These are phyloP conservation scores for Closterium sp. DNA, from an alignment of 139 green algal genomes.

Conservation along the genomic window DNA sequence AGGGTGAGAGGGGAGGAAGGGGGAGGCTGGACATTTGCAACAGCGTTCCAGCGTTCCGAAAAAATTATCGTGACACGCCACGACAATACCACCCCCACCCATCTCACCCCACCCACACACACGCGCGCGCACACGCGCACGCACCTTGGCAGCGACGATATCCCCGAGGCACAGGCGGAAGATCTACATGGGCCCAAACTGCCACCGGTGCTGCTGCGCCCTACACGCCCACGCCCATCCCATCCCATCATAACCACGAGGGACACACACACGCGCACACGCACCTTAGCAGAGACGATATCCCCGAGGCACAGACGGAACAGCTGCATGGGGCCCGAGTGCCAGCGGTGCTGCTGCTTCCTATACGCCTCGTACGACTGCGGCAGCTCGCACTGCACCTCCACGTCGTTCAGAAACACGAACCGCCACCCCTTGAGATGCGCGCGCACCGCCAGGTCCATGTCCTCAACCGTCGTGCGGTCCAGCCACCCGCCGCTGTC, in stretches of 20 bases:
- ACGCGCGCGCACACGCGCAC: not conserved
- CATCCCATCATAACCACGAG: no score
- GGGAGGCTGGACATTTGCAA: no score
- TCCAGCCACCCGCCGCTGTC: constrained; percentile 29
- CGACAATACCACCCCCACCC: no score
- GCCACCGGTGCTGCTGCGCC: constrained; percentile 29
- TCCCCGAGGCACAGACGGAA: constrained; percentile 19
- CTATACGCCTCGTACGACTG: constrained; percentile 24
- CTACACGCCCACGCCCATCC: not conserved
- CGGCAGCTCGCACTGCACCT: constrained; percentile 33
- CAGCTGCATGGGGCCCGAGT: constrained; percentile 31
- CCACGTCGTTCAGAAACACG: constrained; percentile 39
- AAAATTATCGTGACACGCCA: no score
- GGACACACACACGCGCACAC: not conserved
- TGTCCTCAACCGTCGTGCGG: constrained; percentile 32
- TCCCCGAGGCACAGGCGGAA: constrained; percentile 10
- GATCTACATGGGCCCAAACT: constrained; percentile 15
- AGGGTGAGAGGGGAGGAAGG: not conserved
- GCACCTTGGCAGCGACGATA: constrained; percentile 21
- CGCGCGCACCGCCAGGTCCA: constrained; percentile 34
- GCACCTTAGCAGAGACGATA: constrained; percentile 16
- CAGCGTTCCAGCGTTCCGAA: no score
- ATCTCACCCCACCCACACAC: not conserved
- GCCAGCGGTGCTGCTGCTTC: constrained; percentile 34
- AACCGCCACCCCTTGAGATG: constrained; percentile 33